phyloP scores from a whole-genome alignment of 441 rosid genomes.

The Erodium trifolium region DNA sequence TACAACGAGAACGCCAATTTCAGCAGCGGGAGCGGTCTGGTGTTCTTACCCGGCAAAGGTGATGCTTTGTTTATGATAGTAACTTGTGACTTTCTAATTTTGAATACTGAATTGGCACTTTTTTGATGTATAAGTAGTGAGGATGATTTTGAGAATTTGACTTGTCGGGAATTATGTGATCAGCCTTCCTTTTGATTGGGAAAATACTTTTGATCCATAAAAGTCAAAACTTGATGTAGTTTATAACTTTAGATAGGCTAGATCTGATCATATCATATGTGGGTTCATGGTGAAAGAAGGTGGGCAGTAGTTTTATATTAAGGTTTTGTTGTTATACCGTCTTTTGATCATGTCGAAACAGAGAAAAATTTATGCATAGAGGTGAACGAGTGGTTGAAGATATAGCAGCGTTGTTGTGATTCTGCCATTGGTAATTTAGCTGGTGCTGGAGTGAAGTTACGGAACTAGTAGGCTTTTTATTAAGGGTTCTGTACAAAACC shows the following conservation, averaged over 20 bases:
- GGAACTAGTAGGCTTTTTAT: too few relatives aligned
- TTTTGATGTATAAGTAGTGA: too few relatives aligned
- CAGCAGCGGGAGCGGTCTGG: too few relatives aligned
- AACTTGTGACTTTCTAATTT: neutral
- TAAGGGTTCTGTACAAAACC: too few relatives aligned
- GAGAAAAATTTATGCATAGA: neutral
- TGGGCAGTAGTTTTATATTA: neutral
- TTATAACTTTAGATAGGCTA: neutral
- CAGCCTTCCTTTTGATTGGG: neutral
- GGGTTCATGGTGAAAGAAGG: neutral
- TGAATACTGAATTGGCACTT: too few relatives aligned
- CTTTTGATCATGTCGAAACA: neutral
- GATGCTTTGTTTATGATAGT: too few relatives aligned
- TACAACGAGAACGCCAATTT: neutral
- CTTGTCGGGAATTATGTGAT: neutral
- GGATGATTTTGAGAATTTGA: neutral
- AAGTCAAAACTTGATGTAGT: neutral
- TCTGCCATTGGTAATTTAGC: neutral
- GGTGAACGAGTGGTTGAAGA: neutral
- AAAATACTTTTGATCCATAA: neutral
- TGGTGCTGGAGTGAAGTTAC: neutral
- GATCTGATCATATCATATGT: neutral
- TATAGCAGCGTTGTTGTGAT: neutral
- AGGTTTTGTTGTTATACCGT: neutral
- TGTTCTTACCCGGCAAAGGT: constrained; percentile 13